Percentiles rank a stretch among this genome's conserved stretches.
Conservation (phyloP, 2,329 filamentous ascomycete genomes). For the Aspergillus intermedius region DNA sequence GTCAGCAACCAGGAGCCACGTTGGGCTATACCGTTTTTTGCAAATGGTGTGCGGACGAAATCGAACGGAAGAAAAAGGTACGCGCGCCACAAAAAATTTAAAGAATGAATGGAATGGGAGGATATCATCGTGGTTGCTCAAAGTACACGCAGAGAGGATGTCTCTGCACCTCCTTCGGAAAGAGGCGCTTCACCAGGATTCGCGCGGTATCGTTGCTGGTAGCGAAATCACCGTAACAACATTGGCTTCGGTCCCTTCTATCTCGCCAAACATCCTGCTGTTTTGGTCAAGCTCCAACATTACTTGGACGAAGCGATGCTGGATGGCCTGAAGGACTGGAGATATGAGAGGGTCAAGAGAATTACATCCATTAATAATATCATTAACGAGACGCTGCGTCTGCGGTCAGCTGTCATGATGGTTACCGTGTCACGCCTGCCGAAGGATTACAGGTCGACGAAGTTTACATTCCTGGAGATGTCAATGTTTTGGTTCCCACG, state of each 20-base stretch:
- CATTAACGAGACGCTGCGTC: conserved; percentile 18
- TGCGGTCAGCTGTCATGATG: conserved; percentile 29
- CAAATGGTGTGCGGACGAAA: neutral
- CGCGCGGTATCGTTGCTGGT: conserved; percentile 10
- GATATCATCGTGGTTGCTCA: conserved; percentile 14
- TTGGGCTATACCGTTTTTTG: neutral
- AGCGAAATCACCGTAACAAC: conserved; percentile 33
- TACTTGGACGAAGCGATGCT: conserved; percentile 26
- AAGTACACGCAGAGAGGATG: conserved; percentile 10
- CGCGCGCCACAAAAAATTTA: no score
- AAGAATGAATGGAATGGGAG: neutral
- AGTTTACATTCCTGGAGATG: conserved; percentile 26
- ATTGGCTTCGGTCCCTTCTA: conserved; percentile 23
- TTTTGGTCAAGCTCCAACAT: conserved; percentile 24
- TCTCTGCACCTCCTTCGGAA: conserved; percentile 7
- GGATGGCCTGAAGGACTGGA: conserved; percentile 16
- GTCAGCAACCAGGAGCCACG: neutral
- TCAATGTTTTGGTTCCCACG: no score
- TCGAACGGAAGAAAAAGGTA: neutral
- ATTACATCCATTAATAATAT: neutral
- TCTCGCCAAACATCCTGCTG: conserved; percentile 25
- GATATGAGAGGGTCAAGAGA: neutral
- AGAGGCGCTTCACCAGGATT: conserved; percentile 9
- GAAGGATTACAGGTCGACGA: conserved; percentile 21
- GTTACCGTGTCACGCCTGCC: conserved; percentile 29